phyloP scores from a whole-genome alignment of 2,329 filamentous ascomycete species.

The Aspergillus pseudonomiae region DNA sequence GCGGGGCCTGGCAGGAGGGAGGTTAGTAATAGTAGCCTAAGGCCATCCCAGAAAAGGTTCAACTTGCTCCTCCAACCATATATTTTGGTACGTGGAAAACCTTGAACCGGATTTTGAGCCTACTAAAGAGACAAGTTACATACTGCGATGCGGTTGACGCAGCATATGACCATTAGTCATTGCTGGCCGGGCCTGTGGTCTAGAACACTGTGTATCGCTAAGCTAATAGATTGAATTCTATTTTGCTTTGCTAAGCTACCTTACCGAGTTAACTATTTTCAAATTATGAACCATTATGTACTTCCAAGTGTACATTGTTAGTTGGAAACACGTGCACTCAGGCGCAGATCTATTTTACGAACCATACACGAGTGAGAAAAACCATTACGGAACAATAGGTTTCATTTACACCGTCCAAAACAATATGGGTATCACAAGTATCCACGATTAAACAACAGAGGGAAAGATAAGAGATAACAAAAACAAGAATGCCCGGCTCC shows the following conservation, averaged over 20 bases:
- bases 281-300: neutral
- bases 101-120: neutral
- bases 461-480: neutral
- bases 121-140: too few species aligned
- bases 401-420: neutral
- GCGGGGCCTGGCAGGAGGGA: neutral
- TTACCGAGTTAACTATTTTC: neutral
- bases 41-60: neutral
- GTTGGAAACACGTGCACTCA: neutral
- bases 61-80: neutral
- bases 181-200: neutral
- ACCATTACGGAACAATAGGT: neutral
- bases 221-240: neutral
- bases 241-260: neutral
- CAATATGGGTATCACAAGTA: conserved; percentile 21
- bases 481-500: neutral
- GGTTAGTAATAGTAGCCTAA: neutral
- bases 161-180: neutral
- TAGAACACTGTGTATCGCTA: neutral
- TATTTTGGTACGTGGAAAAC: neutral
- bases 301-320: neutral
- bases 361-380: neutral
- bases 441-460: conserved; percentile 6
- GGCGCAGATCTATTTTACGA: neutral
- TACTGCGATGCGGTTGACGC: too few species aligned